phyloP scores from a whole-genome alignment of 1,284 basidiomycete species.

The Fomitopsis pinicola region DNA sequence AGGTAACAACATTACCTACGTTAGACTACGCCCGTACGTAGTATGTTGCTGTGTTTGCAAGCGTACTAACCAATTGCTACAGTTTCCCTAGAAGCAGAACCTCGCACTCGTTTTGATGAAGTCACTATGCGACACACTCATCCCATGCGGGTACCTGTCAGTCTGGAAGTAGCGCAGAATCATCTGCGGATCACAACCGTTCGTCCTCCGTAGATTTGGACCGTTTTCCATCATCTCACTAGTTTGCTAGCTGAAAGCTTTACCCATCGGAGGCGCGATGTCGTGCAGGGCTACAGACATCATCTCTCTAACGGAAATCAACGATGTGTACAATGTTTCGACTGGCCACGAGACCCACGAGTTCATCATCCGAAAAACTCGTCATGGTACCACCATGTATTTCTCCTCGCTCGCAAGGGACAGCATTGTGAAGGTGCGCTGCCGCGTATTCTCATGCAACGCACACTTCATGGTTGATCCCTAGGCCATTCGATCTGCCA shows the following conservation, averaged over 20 bases:
- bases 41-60: not conserved
- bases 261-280: conserved; percentile 56
- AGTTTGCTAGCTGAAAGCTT: conserved; percentile 51
- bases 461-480: not conserved
- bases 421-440: conserved; percentile 65
- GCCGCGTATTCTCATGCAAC: not conserved
- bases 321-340: conserved; percentile 79
- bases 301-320: conserved; percentile 74
- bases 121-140: conserved; percentile 60
- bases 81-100: conserved; percentile 61
- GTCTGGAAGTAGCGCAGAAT: conserved; percentile 54
- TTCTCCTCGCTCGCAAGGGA: conserved; percentile 69
- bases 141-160: conserved; percentile 60
- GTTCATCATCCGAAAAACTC: conserved; percentile 74
- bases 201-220: conserved; percentile 17
- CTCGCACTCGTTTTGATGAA: conserved; percentile 46
- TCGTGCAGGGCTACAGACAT: conserved; percentile 76
- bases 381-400: conserved; percentile 64
- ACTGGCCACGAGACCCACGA: conserved; percentile 73
- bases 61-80: not conserved
- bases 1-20: conserved; percentile 37
- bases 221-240: not conserved
- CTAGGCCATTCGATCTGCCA: conserved; percentile 66
- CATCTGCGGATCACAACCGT: conserved; percentile 71
- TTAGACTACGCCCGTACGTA: conserved; percentile 52